Conservation (phyloP, 2,329 filamentous ascomycete species). For the Colletotrichum trifolii region DNA sequence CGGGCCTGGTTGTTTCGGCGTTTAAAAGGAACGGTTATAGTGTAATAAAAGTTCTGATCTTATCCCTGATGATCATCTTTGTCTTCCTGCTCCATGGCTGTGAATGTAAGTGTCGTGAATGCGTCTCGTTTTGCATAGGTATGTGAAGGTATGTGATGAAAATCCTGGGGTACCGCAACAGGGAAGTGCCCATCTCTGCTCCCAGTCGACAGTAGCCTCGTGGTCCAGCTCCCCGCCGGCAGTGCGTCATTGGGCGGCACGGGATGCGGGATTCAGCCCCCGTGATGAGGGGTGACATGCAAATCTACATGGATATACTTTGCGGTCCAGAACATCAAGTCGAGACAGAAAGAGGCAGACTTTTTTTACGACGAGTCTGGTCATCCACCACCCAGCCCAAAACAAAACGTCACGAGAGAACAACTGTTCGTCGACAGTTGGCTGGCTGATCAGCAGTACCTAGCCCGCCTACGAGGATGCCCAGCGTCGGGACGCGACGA, state of each 20-base stretch:
- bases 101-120: background rate
- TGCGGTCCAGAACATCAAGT: too few relatives aligned
- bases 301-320: background rate
- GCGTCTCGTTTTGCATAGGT: background rate
- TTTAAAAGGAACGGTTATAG: constrained; percentile 23
- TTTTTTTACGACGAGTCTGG: constrained; percentile 8
- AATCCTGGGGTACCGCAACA: background rate
- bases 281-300: constrained; percentile 25
- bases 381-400: background rate
- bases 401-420: constrained; percentile 24
- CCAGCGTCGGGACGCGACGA: too few relatives aligned
- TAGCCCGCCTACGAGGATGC: too few relatives aligned
- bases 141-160: too few relatives aligned
- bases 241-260: constrained; percentile 33
- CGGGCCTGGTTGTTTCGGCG: constrained; percentile 26
- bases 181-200: constrained; percentile 4
- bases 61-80: background rate
- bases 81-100: background rate
- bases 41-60: constrained; percentile 36
- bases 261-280: constrained; percentile 19
- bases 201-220: constrained; percentile 51
- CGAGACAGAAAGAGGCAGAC: background rate
- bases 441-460: background rate
- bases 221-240: constrained; percentile 42
- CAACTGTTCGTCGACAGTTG: constrained; percentile 13